These are phyloP conservation scores for Sechiopsis laciniata DNA, from an alignment of 306 rosid genomes.

Conservation along the genomic window DNA sequence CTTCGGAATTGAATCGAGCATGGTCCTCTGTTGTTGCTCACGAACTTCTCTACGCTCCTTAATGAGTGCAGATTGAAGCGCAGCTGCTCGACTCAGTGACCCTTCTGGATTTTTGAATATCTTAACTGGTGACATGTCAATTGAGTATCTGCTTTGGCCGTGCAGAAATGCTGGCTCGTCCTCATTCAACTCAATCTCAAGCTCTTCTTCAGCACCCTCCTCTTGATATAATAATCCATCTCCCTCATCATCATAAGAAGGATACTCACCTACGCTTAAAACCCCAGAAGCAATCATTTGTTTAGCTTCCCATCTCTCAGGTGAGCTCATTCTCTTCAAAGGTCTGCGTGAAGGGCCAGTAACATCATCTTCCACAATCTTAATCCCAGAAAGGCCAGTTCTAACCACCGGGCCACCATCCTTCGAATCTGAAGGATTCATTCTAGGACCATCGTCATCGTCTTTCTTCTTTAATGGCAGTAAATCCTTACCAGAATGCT, in stretches of 20 bases:
- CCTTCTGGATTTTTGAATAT: slow-evolving; percentile 91
- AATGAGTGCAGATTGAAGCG: slow-evolving; percentile 81
- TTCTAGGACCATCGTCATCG: slow-evolving; percentile 43
- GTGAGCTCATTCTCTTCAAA: slow-evolving; percentile 87
- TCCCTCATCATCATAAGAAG: slow-evolving; percentile 76
- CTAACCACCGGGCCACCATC: slow-evolving; percentile 66
- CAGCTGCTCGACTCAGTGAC: slow-evolving; percentile 81
- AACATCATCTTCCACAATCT: slow-evolving; percentile 65
- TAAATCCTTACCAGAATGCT: slow-evolving; percentile 65
- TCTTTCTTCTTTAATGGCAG: slow-evolving; percentile 64
- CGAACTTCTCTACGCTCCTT: slow-evolving; percentile 91
- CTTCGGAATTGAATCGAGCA: slow-evolving; percentile 85
- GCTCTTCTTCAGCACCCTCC: slow-evolving; percentile 85
- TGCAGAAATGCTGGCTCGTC: slow-evolving; percentile 84
- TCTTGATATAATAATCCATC: slow-evolving; percentile 71
- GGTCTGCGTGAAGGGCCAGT: slow-evolving; percentile 60
- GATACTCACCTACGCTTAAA: slow-evolving; percentile 56
- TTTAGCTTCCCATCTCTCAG: slow-evolving; percentile 87
- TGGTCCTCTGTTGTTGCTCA: slow-evolving; percentile 78
- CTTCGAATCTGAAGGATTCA: slow-evolving; percentile 52
- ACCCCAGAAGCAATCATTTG: slow-evolving; percentile 86
- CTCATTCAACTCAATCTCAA: slow-evolving; percentile 80
- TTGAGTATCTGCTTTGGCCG: slow-evolving; percentile 74
- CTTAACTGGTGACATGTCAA: slow-evolving; percentile 89
- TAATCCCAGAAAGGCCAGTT: slow-evolving; percentile 79